Evolutionary conservation across 1,139 yeast genomes (phyloP).

Genomic region (Entelexis paramagnoliae): DNA sequence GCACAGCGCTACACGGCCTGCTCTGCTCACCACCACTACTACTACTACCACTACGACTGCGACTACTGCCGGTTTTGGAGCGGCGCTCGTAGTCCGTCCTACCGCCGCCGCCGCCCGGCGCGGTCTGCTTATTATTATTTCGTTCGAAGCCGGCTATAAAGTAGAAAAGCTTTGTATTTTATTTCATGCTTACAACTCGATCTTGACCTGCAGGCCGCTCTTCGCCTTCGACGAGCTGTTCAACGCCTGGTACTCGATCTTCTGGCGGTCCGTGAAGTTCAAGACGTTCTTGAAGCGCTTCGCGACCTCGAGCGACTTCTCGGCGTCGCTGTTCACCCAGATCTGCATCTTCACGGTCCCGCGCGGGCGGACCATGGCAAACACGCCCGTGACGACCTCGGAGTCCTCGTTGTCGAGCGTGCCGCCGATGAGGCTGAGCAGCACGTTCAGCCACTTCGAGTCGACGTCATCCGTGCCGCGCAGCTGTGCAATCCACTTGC

Average conservation of each 20-base stretch:
- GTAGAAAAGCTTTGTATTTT: not conserved
- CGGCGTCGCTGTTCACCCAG: slow-evolving; percentile 76
- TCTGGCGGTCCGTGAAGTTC: slow-evolving; percentile 50
- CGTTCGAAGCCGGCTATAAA: not conserved
- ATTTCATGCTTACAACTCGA: slow-evolving; percentile 15
- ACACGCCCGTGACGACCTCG: slow-evolving; percentile 89
- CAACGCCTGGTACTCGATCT: slow-evolving; percentile 70
- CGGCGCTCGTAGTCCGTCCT: too few species aligned
- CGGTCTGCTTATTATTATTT: too few species aligned
- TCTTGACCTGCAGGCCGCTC: slow-evolving; percentile 18
- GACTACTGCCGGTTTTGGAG: too few species aligned
- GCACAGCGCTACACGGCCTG: too few species aligned
- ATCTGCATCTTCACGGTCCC: slow-evolving; percentile 69
- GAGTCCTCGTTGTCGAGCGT: slow-evolving; percentile 52
- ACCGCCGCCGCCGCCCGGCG: too few species aligned
- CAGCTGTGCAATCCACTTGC: slow-evolving; percentile 79
- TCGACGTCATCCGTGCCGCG: slow-evolving; percentile 51
- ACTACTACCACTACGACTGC: too few species aligned
- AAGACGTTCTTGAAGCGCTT: slow-evolving; percentile 63
- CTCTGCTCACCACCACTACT: too few species aligned
- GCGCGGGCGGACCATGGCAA: slow-evolving; percentile 74
- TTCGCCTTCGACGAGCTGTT: slow-evolving; percentile 25
- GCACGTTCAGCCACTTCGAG: slow-evolving; percentile 86
- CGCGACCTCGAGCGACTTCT: slow-evolving; percentile 51
- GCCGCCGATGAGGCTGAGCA: slow-evolving; percentile 90